Conservation (phyloP, 768 basidiomycete genomes). For the Strobilomyces confusus region DNA sequence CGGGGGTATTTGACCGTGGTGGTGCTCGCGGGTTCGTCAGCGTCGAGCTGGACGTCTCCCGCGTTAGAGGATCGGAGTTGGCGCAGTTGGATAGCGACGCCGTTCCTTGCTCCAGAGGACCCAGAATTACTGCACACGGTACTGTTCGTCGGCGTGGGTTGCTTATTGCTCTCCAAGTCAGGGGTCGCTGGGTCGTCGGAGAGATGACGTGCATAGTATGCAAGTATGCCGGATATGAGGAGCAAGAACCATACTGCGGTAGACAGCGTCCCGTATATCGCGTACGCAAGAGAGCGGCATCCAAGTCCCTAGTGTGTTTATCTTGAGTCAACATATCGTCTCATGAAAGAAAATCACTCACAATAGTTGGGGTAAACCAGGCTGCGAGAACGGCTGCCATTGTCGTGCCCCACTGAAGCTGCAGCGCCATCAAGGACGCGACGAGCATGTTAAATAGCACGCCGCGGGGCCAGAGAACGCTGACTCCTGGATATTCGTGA, state of each 20-base stretch:
- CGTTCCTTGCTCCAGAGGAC: background rate
- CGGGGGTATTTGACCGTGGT: background rate
- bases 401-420: slow-evolving; percentile 33
- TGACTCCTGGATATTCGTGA: background rate
- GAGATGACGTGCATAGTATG: slow-evolving; percentile 18
- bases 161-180: background rate
- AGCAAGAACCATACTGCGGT: slow-evolving; percentile 32
- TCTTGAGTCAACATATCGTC: background rate
- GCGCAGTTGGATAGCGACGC: background rate
- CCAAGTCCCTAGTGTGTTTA: slow-evolving; percentile 26
- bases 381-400: slow-evolving; percentile 26
- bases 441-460: slow-evolving; percentile 24
- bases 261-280: slow-evolving; percentile 28
- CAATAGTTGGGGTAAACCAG: slow-evolving; percentile 31
- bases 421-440: slow-evolving; percentile 28
- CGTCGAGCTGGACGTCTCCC: background rate
- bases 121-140: background rate
- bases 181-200: background rate
- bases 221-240: slow-evolving; percentile 26
- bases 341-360: slow-evolving; percentile 2
- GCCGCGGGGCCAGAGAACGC: slow-evolving; percentile 20
- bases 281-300: slow-evolving; percentile 32
- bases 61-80: background rate
- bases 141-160: background rate
- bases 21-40: background rate